Evolutionary conservation across 345 rosid species (phyloP), one percentile per base, ranked within the genome.

Genomic region (Combretum micranthum): DNA sequence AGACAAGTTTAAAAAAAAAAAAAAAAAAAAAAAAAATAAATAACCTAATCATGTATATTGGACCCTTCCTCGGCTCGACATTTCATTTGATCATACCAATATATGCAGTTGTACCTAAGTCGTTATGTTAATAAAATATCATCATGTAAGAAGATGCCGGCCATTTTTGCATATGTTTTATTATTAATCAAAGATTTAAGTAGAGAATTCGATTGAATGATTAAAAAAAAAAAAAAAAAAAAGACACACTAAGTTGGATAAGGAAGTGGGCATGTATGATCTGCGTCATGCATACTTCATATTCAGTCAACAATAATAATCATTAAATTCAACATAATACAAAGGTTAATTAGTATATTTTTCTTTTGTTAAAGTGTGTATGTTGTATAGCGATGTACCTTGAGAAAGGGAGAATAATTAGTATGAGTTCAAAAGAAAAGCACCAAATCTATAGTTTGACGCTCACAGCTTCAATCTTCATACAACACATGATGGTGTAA

Each of bases 261-360:
- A 80, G 75, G 64, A 68, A 67, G 55, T 79, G 77, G 82, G n/a
- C n/a, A n/a, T n/a, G n/a, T 77, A 58, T 77, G 68, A 53, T 58
- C 62, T 52, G 46, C 71, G 77, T 75, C 78, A 77, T 43, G 66
- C 69, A 65, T 59, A 56, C 56, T 54, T 74, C 82, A 72, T 50
- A n/a, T 50, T 53, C 47, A 52, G 50, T 61, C 20, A 42, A 59
- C 12, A 42, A 53, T 26, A 57, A 46, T 19, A 57, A 46, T 19
- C 20, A 48, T n/a, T 15, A 48, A 16, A 46, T 6, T 44, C 42
- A 48, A 32, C 21, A 44, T 47, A 44, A 47, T 59, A 44, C 4
- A 50, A 48, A 47, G 13, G 54, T n/a, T 15, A 32, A 3, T 19
- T n/a, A n/a, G n/a, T n/a, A n/a, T n/a, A n/a, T n/a, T n/a, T n/a